Evolutionary conservation across 192 early-diverging fungal genomes (phyloP), one percentile per base, ranked within the genome.

Genomic region (Endogone sp.): DNA sequence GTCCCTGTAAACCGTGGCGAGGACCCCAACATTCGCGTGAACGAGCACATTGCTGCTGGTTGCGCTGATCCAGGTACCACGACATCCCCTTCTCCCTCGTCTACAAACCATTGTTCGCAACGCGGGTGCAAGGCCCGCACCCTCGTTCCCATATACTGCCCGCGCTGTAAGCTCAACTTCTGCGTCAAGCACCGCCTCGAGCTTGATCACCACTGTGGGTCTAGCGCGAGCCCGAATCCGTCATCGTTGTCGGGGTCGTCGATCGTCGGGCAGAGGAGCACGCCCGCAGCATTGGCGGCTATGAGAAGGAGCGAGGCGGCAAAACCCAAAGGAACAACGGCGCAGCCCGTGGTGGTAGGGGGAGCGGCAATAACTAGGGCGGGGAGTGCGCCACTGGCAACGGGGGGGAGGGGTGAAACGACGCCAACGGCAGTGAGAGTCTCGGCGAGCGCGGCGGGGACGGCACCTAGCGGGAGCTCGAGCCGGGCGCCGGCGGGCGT

Each of bases 181-280:
- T 95, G 94, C 75, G 78, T 95, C 58, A 89, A 89, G 68, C 94
- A 95, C 79, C 85, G 93, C 27, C 75, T 92, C 32, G 87, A 90
- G 49, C 66, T 74, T 27, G 91, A 91, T 60, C 93, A 95, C 70
- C 68, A 82, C 8, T 95, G 93, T 63, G 63, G 76, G 29, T 65
- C 65, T 23, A 49, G 37, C 37, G 37, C 16, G 60, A 44, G 1
- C 37, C 23, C 9, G 4, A 70, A 23, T 4, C 29, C 24, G 29
- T 49, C 22, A 9, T 49, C 16, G 67, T 25, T 21, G 29, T 70
- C 23, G 68, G 60, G n/a, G 32, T 44, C 32, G 20, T 44, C 32
- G 20, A 23, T 13, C 44, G 44, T 9, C 8, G 56, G 3, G 44
- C 29, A 61, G 49, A 6, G 31, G 37, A 67, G 13, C 29, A 26